Evolutionary conservation across 306 rosid genomes (phyloP), one percentile per base, ranked within the genome.

Genomic region (Quercus robur): DNA sequence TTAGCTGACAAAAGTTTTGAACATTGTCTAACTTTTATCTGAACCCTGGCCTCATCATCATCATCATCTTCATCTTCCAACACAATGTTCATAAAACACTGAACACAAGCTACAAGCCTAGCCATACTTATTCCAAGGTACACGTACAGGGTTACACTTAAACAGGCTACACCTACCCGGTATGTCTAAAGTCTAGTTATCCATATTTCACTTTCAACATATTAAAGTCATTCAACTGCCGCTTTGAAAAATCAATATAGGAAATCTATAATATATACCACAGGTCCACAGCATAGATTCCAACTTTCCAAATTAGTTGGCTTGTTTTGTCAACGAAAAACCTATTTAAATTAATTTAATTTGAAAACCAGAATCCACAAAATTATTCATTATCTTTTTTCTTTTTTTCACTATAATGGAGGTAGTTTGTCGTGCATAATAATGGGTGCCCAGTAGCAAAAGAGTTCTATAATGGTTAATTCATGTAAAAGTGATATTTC

Each of bases 41-140:
- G 81, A 64, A 56, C 64, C 49, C 77, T 7, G 74, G 51, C 77
- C 64, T 75, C 74, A 41, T 63, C 35, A 69, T 73, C 5, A 51
- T 75, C 49, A 67, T 23, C 20, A 26, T 75, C 49, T 58, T 23
- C 20, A 26, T 33, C 66, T 75, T 55, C 71, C 59, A 62, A 51
- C 77, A 62, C 20, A 35, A 41, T 82, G 78, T 80, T 77, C 83
- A 64, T 71, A 80, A 80, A 7, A 12, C 66, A 59, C 6, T 2
- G 17, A 10, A 59, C 31, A 23, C 6, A 17, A 15, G 14, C 72
- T 67, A 67, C 52, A 6, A 33, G 2, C 23, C 52, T 33, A 67
- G 8, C 49, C 72, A 67, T 30, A 33, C 46, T 10, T 4, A 2
- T 25, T 18, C 21, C 10, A 3, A n/a, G 9, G 64, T 26, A 9